These are phyloP conservation scores for Verticillium isaacii DNA, from an alignment of 2,329 filamentous ascomycete species.

Conservation along the genomic window DNA sequence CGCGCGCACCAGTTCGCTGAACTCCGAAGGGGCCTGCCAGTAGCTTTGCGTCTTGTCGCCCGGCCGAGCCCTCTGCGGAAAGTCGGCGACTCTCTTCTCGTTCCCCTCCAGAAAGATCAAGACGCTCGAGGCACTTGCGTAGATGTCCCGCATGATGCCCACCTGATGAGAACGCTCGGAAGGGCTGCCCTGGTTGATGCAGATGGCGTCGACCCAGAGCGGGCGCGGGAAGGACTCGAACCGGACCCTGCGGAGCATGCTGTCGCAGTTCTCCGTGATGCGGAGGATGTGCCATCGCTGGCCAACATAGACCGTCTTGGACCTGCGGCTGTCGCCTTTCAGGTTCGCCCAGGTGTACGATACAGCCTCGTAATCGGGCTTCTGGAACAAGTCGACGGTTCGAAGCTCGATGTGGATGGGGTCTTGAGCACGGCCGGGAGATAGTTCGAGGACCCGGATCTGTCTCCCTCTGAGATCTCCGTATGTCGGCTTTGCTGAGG, in stretches of 20 bases:
- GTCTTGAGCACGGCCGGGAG: background rate
- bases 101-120: conserved; percentile 4
- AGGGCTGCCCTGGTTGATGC: conserved; percentile 12
- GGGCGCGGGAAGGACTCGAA: background rate
- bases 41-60: background rate
- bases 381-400: background rate
- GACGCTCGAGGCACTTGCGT: conserved; percentile 4
- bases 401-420: background rate
- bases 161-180: conserved; percentile 13
- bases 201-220: conserved; percentile 16
- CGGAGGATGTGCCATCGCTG: background rate
- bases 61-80: too few species aligned
- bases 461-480: background rate
- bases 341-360: conserved; percentile 9
- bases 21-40: background rate
- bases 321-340: background rate
- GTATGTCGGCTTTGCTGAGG: background rate
- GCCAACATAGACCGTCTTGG: background rate
- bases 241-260: conserved; percentile 3
- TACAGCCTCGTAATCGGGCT: conserved; percentile 5
- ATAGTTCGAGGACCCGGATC: background rate
- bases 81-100: background rate
- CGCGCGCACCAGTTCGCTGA: background rate
- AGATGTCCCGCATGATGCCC: conserved; percentile 15
- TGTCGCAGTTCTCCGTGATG: conserved; percentile 1